Conservation (phyloP, 352 stramenopile genomes). For the Thalassiosira gravida region DNA sequence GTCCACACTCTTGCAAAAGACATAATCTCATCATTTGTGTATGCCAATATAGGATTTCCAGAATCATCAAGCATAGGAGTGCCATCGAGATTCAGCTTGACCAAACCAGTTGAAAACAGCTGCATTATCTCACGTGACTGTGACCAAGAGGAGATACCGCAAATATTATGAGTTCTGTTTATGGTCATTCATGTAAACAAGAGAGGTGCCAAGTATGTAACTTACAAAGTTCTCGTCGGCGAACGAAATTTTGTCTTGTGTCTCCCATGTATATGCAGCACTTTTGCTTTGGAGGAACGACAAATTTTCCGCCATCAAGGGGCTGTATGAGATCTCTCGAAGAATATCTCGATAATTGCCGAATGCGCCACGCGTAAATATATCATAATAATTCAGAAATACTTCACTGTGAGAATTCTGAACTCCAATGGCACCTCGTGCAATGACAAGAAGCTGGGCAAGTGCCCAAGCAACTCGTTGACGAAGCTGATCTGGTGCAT, state of each 20-base stretch:
- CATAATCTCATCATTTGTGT: constrained; percentile 83
- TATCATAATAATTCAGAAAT: constrained; percentile 84
- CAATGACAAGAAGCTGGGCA: constrained; percentile 69
- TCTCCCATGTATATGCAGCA: constrained; percentile 59
- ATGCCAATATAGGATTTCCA: constrained; percentile 60
- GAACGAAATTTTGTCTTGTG: constrained; percentile 44
- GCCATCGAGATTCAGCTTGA: constrained; percentile 73
- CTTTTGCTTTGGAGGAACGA: constrained; percentile 74
- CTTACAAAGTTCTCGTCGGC: constrained; percentile 75
- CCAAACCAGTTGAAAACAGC: constrained; percentile 78
- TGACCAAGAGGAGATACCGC: constrained; percentile 29
- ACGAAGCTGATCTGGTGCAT: constrained; percentile 74
- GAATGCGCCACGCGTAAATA: constrained; percentile 83
- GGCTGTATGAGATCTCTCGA: constrained; percentile 76
- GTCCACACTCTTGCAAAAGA: constrained; percentile 81
- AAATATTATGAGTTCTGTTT: too few relatives aligned
- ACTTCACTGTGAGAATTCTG: constrained; percentile 60
- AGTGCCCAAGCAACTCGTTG: constrained; percentile 86
- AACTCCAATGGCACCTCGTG: constrained; percentile 28
- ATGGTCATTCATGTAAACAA: constrained; percentile 37
- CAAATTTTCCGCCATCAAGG: constrained; percentile 84
- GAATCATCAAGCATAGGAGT: constrained; percentile 64
- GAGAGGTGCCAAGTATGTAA: background rate
- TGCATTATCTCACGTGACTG: constrained; percentile 18
- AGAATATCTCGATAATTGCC: constrained; percentile 84